Conservation (phyloP, 306 rosid species). For the Abrus precatorius region DNA sequence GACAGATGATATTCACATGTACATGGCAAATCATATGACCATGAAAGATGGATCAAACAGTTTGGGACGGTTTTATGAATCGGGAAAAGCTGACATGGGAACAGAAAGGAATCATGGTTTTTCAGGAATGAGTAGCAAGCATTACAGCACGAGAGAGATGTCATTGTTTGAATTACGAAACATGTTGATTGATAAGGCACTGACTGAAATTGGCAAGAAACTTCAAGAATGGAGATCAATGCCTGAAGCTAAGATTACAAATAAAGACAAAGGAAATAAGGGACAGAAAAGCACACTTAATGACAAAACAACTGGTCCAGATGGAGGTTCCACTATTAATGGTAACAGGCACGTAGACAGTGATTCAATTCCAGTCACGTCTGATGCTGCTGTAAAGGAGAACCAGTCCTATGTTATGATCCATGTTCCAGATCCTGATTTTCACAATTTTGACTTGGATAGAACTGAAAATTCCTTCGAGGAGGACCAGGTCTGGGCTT, state of each 20-base stretch:
- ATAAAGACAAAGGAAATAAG: conserved; percentile 53
- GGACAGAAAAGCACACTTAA: conserved; percentile 53
- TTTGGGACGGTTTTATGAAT: conserved; percentile 47
- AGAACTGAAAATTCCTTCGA: conserved; percentile 70
- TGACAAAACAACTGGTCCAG: conserved; percentile 39
- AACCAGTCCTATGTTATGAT: conserved; percentile 47
- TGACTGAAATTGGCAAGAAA: conserved; percentile 55
- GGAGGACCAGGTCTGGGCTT: conserved; percentile 91
- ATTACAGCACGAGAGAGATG: conserved; percentile 62
- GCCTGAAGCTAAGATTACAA: conserved; percentile 45
- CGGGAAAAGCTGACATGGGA: conserved; percentile 54
- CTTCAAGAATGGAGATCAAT: conserved; percentile 64
- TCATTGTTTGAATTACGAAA: conserved; percentile 56
- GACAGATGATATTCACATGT: conserved; percentile 48
- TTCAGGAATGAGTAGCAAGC: conserved; percentile 50
- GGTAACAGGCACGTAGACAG: conserved; percentile 5
- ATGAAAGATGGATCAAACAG: conserved; percentile 59
- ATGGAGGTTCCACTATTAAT: conserved; percentile 41
- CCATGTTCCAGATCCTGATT: conserved; percentile 84
- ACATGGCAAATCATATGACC: conserved; percentile 54
- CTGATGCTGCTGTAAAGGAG: conserved; percentile 40
- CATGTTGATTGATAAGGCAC: conserved; percentile 65
- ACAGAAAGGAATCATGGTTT: conserved; percentile 54
- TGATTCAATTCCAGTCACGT: conserved; percentile 42
- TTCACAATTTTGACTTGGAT: conserved; percentile 88